Evolutionary conservation across 164 flowering plant genomes (phyloP).

Genomic region (Vitis labrusca): DNA sequence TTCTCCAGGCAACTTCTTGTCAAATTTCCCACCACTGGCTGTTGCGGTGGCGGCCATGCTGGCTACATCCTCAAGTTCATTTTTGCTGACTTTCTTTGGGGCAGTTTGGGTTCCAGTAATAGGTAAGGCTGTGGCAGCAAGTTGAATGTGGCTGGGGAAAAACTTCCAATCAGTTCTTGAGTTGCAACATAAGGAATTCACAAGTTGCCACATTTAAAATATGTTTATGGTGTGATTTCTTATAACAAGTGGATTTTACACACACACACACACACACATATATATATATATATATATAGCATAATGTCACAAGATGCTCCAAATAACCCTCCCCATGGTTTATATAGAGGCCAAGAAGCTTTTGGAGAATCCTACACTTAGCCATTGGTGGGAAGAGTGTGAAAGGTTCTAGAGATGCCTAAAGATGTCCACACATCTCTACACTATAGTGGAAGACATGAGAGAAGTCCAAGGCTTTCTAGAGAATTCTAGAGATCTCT

Average conservation of each 20-base stretch:
- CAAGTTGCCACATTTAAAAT: too few species aligned
- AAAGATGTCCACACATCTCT: too few species aligned
- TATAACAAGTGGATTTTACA: neutral
- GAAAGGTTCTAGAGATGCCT: too few species aligned
- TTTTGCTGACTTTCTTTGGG: slow-evolving; percentile 64
- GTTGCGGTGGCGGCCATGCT: slow-evolving; percentile 85
- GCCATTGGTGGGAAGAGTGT: too few species aligned
- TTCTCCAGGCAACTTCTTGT: slow-evolving; percentile 88
- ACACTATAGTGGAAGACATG: too few species aligned
- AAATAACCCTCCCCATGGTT: too few species aligned
- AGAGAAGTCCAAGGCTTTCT: too few species aligned
- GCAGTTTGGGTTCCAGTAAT: slow-evolving; percentile 72
- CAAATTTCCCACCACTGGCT: slow-evolving; percentile 98
- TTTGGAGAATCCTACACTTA: too few species aligned
- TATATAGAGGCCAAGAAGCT: too few species aligned
- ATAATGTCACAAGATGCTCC: too few species aligned
- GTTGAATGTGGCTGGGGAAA: slow-evolving; percentile 78
- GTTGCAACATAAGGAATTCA: too few species aligned
- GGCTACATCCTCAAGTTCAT: slow-evolving; percentile 74
- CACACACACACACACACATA: neutral
- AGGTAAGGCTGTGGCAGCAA: slow-evolving; percentile 88
- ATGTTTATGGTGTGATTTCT: neutral
- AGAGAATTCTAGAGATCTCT: too few species aligned
- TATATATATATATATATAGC: neutral
- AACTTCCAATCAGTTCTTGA: neutral